Evolutionary conservation across 2,329 filamentous ascomycete genomes (phyloP).

Genomic region (Fusarium illudens): DNA sequence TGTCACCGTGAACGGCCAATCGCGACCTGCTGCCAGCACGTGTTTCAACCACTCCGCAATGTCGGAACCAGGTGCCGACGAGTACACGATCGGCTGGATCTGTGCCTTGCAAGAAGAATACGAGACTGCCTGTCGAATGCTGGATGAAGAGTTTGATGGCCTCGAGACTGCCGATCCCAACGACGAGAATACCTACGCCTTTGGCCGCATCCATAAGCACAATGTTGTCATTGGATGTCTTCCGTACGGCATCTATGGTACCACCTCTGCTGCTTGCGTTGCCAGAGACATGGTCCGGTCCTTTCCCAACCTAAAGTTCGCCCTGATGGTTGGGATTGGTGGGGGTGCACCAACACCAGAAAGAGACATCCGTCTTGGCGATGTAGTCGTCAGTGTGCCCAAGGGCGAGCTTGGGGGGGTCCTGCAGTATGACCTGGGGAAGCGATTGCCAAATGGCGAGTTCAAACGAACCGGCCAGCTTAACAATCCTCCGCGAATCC

Average conservation of each 20-base stretch:
- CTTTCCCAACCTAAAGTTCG: neutral
- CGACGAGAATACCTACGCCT: neutral
- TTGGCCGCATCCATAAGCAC: neutral
- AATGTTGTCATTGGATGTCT: neutral
- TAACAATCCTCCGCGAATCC: neutral
- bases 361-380: neutral
- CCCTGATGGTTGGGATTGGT: neutral
- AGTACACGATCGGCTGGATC: neutral
- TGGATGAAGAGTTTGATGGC: neutral
- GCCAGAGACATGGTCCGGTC: neutral
- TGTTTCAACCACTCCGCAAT: neutral
- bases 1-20: neutral
- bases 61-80: neutral
- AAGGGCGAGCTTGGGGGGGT: neutral
- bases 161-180: neutral
- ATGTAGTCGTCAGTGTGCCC: neutral
- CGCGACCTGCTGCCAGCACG: neutral
- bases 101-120: neutral
- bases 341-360: neutral
- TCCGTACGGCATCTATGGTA: neutral
- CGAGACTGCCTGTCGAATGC: neutral
- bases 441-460: neutral
- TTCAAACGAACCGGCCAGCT: neutral
- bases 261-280: neutral
- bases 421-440: neutral